Percentiles rank a stretch among this genome's conserved stretches.
phyloP scores from a whole-genome alignment of 148 eudicot species.

The Amaranthus cruentus region DNA sequence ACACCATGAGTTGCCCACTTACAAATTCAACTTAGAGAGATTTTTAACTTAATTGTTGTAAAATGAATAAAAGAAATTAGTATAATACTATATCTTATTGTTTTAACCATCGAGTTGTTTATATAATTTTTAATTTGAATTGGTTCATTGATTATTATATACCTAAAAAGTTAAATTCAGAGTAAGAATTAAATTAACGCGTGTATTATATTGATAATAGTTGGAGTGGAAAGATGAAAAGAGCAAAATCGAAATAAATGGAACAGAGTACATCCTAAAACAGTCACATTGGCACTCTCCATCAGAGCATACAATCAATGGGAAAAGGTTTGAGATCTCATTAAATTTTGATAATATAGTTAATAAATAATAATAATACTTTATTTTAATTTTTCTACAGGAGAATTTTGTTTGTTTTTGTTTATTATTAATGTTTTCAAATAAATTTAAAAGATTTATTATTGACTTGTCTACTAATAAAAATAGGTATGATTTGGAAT shows the following conservation, averaged over 20 bases:
- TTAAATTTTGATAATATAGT: not conserved
- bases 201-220: slow-evolving; percentile 19
- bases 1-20: too few relatives aligned
- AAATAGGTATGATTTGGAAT: slow-evolving; percentile 50
- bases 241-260: slow-evolving; percentile 45
- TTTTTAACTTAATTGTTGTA: too few relatives aligned
- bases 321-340: slow-evolving; percentile 33
- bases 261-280: slow-evolving; percentile 33
- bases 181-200: too few relatives aligned
- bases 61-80: too few relatives aligned
- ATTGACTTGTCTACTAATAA: not conserved
- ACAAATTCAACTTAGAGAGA: too few relatives aligned
- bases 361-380: not conserved
- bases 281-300: slow-evolving; percentile 78
- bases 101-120: too few relatives aligned
- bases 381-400: not conserved
- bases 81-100: too few relatives aligned
- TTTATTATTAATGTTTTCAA: not conserved
- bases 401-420: not conserved
- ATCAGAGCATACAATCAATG: slow-evolving; percentile 62
- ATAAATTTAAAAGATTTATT: not conserved
- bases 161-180: too few relatives aligned
- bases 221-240: slow-evolving; percentile 40
- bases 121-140: too few relatives aligned
- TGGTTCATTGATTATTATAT: too few relatives aligned